These are phyloP conservation scores for Trametes sanguinea DNA, from an alignment of 768 basidiomycete species.

Conservation along the genomic window DNA sequence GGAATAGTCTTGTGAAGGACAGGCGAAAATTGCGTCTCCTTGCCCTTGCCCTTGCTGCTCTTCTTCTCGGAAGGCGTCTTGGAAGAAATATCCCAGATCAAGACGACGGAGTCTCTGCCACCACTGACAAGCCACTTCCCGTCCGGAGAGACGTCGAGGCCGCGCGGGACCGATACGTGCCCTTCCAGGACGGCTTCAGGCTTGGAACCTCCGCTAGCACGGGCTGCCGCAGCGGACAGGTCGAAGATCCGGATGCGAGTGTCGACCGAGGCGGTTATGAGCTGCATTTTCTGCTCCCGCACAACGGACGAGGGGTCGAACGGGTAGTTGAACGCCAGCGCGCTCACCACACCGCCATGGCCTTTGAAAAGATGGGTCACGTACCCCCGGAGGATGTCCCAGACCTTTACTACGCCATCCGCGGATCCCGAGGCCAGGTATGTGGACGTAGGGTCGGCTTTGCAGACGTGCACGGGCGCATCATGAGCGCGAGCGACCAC, in stretches of 20 bases:
- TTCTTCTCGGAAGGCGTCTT: constrained; percentile 27
- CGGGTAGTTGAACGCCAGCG: constrained; percentile 82
- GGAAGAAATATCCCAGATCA: constrained; percentile 83
- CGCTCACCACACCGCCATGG: constrained; percentile 96
- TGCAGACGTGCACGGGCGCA: constrained; percentile 90
- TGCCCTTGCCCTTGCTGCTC: constrained; percentile 48
- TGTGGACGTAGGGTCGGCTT: constrained; percentile 80
- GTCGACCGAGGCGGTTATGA: constrained; percentile 91
- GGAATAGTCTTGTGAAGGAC: constrained; percentile 78
- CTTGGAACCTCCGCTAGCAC: constrained; percentile 56
- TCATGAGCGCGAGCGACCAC: constrained; percentile 85
- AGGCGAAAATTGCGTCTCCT: constrained; percentile 50
- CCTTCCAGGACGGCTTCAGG: constrained; percentile 88
- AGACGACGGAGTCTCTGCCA: constrained; percentile 88
- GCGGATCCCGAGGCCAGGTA: constrained; percentile 95
- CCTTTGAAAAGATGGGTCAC: constrained; percentile 95
- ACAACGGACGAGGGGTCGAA: constrained; percentile 53
- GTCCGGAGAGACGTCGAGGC: constrained; percentile 80
- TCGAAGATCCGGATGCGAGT: constrained; percentile 93
- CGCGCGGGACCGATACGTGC: constrained; percentile 92
- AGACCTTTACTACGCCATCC: constrained; percentile 96
- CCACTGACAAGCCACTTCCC: constrained; percentile 91
- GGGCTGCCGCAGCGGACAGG: constrained; percentile 63
- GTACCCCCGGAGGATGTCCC: constrained; percentile 86
- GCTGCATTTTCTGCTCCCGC: constrained; percentile 59